A percentile compares a stretch with the other conserved stretches of the same genome.
phyloP scores from a whole-genome alignment of 176 grass and related monocot species.

The Avena insularis region DNA sequence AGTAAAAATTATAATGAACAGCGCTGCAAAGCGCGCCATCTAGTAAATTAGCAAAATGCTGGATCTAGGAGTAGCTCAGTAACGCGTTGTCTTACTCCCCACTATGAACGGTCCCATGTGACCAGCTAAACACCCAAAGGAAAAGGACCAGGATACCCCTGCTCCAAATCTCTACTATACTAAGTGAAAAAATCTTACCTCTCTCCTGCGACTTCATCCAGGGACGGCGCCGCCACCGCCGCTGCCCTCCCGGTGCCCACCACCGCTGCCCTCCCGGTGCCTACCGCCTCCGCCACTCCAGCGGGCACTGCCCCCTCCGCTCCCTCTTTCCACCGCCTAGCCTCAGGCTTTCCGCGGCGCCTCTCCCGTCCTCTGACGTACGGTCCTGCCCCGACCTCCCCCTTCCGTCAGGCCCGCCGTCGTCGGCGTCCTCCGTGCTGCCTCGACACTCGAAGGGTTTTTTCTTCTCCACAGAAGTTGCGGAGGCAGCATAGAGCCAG shows the following conservation, averaged over 20 bases:
- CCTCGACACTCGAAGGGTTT: neutral
- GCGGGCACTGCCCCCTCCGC: neutral
- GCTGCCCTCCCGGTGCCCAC: neutral
- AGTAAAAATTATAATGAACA: too few species aligned
- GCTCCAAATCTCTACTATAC: too few species aligned
- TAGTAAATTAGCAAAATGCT: too few species aligned
- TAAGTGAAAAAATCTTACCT: neutral
- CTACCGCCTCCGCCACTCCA: neutral
- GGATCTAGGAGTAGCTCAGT: too few species aligned
- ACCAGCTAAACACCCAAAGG: too few species aligned
- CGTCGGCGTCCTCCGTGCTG: neutral
- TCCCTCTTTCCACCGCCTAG: neutral
- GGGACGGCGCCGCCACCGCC: neutral
- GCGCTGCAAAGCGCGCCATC: too few species aligned
- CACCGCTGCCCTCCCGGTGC: neutral
- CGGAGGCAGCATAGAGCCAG: neutral
- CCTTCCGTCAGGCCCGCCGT: neutral
- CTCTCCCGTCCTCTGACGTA: neutral
- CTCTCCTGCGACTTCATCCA: neutral
- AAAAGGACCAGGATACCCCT: too few species aligned
- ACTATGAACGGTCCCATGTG: too few species aligned
- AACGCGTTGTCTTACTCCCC: too few species aligned
- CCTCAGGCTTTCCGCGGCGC: neutral
- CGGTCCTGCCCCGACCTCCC: neutral
- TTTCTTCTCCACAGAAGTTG: slow-evolving; percentile 14